Evolutionary conservation across 345 rosid genomes (phyloP), one percentile per base, ranked within the genome.

Genomic region (Gossypioides kirkii): DNA sequence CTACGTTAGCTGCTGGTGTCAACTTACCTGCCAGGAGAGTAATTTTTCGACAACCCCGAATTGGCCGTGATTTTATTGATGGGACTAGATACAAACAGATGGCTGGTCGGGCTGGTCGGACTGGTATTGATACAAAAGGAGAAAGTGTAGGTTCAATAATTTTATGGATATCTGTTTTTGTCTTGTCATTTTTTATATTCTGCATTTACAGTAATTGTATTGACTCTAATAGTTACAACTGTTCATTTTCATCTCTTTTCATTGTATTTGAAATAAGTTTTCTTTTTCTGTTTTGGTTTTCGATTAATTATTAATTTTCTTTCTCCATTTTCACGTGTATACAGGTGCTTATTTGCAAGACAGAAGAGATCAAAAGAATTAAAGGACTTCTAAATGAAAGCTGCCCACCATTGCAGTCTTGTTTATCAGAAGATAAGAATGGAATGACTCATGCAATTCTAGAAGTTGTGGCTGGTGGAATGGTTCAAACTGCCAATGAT

Each of bases 81-180:
- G 97, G 97, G 68, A 94, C 97, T 79, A 92, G 97, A 85, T 94
- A 94, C 88, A 92, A 75, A 83, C 98, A 94, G 85, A 94, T 94
- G 98, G 91, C 98, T 67, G 98, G 98, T 68, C 87, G 98, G 80
- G 98, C 98, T 77, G 98, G 98, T 76, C 93, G 98, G 74, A 92
- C 97, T 73, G 98, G 98, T 78, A 94, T 94, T 78, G 98, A 94
- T 80, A 88, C 97, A 63, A 88, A 89, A 84, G 98, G 98, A 70
- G 97, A 94, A 88, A 94, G 98, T 86, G 98, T 94, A 89, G 66
- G 98, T 77, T 67, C 73, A 42, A 66, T 60, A 55, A 63, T 60
- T 76, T 75, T 71, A 32, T 20, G 13, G 16, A 8, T 61, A 38
- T 43, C 54, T 70, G 70, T 45, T 50, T 60, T 72, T 52, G 28